Evolutionary conservation across 371 early-diverging fungal genomes (phyloP).

Genomic region (Zychaea mexicana): DNA sequence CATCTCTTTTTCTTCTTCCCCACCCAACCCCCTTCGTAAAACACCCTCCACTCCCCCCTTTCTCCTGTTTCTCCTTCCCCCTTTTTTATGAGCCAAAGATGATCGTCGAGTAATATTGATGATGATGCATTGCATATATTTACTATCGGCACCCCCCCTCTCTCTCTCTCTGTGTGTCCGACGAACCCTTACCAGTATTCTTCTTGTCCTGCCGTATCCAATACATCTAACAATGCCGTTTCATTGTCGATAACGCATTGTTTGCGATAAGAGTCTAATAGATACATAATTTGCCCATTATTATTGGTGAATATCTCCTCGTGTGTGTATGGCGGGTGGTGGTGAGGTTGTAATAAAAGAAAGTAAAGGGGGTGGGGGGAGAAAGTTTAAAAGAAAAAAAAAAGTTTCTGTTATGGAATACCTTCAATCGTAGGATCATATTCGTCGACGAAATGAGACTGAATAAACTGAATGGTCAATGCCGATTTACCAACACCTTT

Average conservation of each 20-base stretch:
- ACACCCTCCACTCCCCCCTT: too few relatives aligned
- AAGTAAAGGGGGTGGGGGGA: too few relatives aligned
- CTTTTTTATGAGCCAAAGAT: background rate
- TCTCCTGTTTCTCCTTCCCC: background rate
- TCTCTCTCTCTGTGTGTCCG: background rate
- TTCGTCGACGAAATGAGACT: conserved; percentile 89
- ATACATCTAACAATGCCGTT: conserved; percentile 71
- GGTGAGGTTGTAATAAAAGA: too few relatives aligned
- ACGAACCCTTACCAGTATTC: conserved; percentile 69
- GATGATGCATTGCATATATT: too few relatives aligned
- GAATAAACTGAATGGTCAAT: conserved; percentile 89
- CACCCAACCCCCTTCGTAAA: too few relatives aligned
- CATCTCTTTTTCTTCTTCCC: too few relatives aligned
- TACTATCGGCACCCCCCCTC: conserved; percentile 7
- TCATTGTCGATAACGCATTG: conserved; percentile 73
- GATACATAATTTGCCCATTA: too few relatives aligned
- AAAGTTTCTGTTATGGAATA: too few relatives aligned
- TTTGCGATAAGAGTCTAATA: conserved; percentile 84
- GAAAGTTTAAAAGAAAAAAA: too few relatives aligned
- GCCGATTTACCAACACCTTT: conserved; percentile 86
- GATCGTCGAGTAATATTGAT: too few relatives aligned
- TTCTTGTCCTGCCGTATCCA: conserved; percentile 88
- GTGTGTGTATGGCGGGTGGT: too few relatives aligned
- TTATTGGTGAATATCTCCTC: background rate
- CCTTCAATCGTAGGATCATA: conserved; percentile 95